phyloP scores from a whole-genome alignment of 2,329 filamentous ascomycete species.

The Stagonosporopsis chrysanthemi region DNA sequence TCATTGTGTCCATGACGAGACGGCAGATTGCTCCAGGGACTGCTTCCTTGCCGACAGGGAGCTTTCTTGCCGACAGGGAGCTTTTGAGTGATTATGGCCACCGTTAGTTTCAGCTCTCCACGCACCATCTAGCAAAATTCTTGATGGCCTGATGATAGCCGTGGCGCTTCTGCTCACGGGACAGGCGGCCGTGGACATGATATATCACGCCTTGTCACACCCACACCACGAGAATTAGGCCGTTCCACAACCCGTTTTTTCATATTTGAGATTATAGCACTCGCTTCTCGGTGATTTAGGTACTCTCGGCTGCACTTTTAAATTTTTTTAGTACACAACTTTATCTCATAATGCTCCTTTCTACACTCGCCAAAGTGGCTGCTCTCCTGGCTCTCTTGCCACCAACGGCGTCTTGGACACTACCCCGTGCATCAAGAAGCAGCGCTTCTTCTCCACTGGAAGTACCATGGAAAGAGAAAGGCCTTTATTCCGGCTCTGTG shows the following conservation, averaged over 20 bases:
- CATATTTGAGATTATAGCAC: constrained; percentile 13
- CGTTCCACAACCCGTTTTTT: constrained; percentile 9
- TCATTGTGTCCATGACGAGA: constrained; percentile 26
- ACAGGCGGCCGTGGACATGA: constrained; percentile 25
- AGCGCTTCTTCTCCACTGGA: constrained; percentile 16
- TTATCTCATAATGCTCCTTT: constrained; percentile 19
- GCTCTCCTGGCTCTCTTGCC: constrained; percentile 27
- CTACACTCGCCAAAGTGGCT: constrained; percentile 18
- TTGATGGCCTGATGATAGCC: constrained; percentile 21
- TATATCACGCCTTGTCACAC: constrained; percentile 26
- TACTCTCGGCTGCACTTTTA: constrained; percentile 5
- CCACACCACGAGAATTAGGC: constrained; percentile 15
- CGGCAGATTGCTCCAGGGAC: constrained; percentile 15
- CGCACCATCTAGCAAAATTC: constrained; percentile 22
- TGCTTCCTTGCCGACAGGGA: too few relatives aligned
- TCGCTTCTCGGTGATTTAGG: constrained; percentile 6
- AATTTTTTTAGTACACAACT: constrained; percentile 9
- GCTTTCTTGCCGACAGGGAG: constrained; percentile 21
- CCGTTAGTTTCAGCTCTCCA: constrained; percentile 32
- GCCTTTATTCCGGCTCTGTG: constrained; percentile 20
- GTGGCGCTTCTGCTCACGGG: constrained; percentile 14
- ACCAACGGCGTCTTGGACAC: constrained; percentile 23
- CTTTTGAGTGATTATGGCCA: constrained; percentile 17
- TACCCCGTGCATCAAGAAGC: constrained; percentile 19
- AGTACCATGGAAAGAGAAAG: constrained; percentile 36